Evolutionary conservation across 306 rosid species (phyloP), one percentile per base, ranked within the genome.

Genomic region (Aeschynomene evenia): DNA sequence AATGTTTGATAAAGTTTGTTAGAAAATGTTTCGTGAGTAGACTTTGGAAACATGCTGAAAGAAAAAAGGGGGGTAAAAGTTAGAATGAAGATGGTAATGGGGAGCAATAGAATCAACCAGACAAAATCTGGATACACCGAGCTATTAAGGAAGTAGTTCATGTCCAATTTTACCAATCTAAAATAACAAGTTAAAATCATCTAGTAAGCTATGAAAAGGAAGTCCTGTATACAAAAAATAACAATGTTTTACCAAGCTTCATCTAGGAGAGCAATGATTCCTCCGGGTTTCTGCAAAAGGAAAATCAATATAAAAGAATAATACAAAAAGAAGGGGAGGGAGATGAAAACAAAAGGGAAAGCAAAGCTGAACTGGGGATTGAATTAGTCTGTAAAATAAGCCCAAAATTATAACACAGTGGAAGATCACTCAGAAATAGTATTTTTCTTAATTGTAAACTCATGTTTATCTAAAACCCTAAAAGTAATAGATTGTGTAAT

Each of bases 31-130:
- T 95, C 99, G 69, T 95, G 96, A 22, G 99, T 95, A 63, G 97
- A 95, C 85, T 95, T 95, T 18, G 99, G 99, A 83, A 95, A 95
- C 99, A 95, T 95, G 84, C 99, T 95, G 99, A 26, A 80, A 87
- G 82, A 22, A 48, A 61, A 74, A 51, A 15, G 40, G 23, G 33
- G 20, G 18, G 26, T 19, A 59, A 66, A n/a, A 40, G 56, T 48
- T n/a, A 75, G 63, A 72, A 73, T 23, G 33, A 36, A 53, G 26
- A 45, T 66, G 39, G 39, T 37, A 62, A 64, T 23, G 42, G 49
- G 59, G 75, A 71, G 61, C 67, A 46, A 29, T 57, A 59, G 76
- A 45, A 31, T 70, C 26, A 74, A 77, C 26, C 55, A 55, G 7
- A 71, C 11, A 59, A 71, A 79, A 24, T 26, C 28, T 29, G 26